Percentiles rank a stretch among this genome's conserved stretches.
These are phyloP conservation scores for Nicotiana benthamiana DNA, from an alignment of 257 asterid genomes.

Conservation along the genomic window DNA sequence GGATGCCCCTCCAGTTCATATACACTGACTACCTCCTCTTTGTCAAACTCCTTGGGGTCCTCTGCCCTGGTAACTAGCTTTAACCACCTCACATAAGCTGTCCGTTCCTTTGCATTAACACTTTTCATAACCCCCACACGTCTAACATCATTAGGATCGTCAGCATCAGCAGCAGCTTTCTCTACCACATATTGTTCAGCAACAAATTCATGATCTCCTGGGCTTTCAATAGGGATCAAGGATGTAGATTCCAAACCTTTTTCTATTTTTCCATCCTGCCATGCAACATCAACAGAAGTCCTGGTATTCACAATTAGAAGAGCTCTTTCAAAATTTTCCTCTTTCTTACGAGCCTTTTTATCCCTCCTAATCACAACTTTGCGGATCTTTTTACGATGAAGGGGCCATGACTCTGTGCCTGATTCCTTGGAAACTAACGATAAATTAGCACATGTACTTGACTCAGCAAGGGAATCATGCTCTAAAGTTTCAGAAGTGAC, in stretches of 20 bases:
- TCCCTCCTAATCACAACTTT: constrained; percentile 76
- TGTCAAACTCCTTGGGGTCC: constrained; percentile 81
- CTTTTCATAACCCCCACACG: constrained; percentile 87
- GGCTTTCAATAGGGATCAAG: constrained; percentile 83
- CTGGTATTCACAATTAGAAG: constrained; percentile 58
- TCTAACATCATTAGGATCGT: constrained; percentile 49
- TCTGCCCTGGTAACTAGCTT: constrained; percentile 77
- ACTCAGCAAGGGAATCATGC: constrained; percentile 29
- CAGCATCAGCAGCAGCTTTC: constrained; percentile 74
- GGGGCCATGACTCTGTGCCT: constrained; percentile 60
- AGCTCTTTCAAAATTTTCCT: constrained; percentile 82
- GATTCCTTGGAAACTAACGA: constrained; percentile 40
- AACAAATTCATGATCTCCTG: constrained; percentile 98
- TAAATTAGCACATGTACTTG: constrained; percentile 38
- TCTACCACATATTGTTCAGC: constrained; percentile 96
- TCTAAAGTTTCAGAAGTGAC: constrained; percentile 26
- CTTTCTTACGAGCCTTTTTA: constrained; percentile 72
- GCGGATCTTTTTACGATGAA: constrained; percentile 80
- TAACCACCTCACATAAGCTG: constrained; percentile 90
- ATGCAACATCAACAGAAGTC: constrained; percentile 73
- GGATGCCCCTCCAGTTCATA: constrained; percentile 99
- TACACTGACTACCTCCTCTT: constrained; percentile 89
- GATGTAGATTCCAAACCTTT: constrained; percentile 53
- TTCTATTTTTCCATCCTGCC: constrained; percentile 90
- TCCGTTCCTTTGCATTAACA: constrained; percentile 83